A percentile compares a stretch with the other conserved stretches of the same genome.
These are phyloP conservation scores for Cordyceps cicadae DNA, from an alignment of 2,329 filamentous ascomycete species.

Conservation along the genomic window DNA sequence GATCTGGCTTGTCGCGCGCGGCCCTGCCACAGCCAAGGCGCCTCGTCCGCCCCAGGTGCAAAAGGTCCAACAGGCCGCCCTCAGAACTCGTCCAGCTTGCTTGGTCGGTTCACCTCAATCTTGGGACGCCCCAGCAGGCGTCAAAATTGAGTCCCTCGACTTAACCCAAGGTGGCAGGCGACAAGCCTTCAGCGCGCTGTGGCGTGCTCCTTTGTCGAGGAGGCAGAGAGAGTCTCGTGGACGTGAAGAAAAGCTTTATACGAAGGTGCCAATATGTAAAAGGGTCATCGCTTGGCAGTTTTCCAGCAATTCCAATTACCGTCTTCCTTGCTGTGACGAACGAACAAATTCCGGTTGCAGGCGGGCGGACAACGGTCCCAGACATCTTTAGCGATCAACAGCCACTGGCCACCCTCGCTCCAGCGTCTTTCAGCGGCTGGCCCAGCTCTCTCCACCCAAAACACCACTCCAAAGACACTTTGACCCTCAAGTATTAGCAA, in stretches of 20 bases:
- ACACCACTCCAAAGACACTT: background rate
- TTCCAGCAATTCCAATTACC: background rate
- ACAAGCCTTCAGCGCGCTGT: background rate
- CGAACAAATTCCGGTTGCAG: background rate
- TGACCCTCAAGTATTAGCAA: background rate
- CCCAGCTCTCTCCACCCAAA: slow-evolving; percentile 2
- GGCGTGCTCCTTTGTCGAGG: slow-evolving; percentile 3
- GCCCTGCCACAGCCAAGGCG: slow-evolving; percentile 2
- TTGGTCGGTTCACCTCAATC: background rate
- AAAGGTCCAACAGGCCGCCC: slow-evolving; percentile 2
- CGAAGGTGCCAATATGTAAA: background rate
- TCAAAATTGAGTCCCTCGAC: background rate
- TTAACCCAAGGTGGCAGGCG: slow-evolving; percentile 8
- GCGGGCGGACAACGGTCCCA: background rate
- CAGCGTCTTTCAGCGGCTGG: background rate
- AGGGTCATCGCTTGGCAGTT: background rate
- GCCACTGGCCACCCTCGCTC: too few species aligned
- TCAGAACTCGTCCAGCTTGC: background rate
- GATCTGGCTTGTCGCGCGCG: background rate
- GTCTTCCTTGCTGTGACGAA: too few species aligned
- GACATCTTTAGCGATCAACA: background rate
- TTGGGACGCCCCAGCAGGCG: background rate
- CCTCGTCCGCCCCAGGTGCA: background rate
- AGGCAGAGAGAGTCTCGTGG: slow-evolving; percentile 2
- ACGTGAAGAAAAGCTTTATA: background rate